A percentile compares a stretch with the other conserved stretches of the same genome.
Evolutionary conservation across 129 eudicot genomes (phyloP).

Genomic region (Calendula officinalis): DNA sequence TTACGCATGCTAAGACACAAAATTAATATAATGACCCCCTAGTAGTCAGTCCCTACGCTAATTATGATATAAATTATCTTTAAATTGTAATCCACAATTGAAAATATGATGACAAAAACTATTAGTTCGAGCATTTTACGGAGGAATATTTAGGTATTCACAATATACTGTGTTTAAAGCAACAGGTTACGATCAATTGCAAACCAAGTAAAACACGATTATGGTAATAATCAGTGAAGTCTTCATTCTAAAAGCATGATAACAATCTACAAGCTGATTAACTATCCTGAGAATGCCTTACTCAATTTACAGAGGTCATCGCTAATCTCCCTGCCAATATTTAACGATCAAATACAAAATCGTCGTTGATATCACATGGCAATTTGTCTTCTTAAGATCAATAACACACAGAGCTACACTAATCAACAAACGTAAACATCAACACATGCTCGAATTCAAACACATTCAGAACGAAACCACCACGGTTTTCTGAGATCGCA

Average conservation of each 20-base stretch:
- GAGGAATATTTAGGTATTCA: no score
- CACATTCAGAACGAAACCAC: not conserved
- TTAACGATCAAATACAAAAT: not conserved
- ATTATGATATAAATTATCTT: no score
- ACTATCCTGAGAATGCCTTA: not conserved
- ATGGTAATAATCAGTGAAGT: not conserved
- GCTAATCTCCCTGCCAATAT: conserved; percentile 2
- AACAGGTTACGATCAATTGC: conserved; percentile 1
- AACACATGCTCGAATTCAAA: not conserved
- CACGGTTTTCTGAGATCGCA: conserved; percentile 14
- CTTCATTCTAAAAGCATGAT: not conserved
- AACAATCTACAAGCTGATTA: not conserved
- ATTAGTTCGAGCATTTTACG: not conserved
- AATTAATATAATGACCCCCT: no score
- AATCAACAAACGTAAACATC: not conserved
- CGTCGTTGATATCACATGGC: not conserved
- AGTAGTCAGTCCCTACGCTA: no score
- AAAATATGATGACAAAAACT: not conserved
- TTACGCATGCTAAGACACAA: no score
- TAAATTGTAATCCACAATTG: not conserved
- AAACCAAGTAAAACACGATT: not conserved
- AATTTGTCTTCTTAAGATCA: not conserved
- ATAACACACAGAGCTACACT: no score
- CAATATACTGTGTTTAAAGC: not conserved
- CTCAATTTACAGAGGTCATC: not conserved